Evolutionary conservation across 768 basidiomycete species (phyloP), one percentile per base, ranked within the genome.

Genomic region (Xerocomellus intermedius): DNA sequence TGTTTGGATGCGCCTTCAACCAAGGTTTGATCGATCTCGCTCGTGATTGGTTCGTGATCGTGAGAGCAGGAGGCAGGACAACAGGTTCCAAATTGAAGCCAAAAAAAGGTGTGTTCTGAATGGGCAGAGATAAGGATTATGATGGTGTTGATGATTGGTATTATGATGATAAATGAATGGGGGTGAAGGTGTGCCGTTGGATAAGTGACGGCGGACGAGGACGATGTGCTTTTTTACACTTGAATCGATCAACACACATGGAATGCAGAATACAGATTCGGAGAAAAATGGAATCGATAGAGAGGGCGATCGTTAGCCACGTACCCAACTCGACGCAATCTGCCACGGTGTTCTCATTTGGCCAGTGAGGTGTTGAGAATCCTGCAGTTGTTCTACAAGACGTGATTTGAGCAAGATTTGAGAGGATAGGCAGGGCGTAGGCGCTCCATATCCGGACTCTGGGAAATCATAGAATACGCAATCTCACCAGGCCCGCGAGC

Each of bases 21-120:
- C 46, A 64, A 65, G 50, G 63, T 64, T 64, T 48, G 36, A 62
- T 65, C 52, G 48, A 62, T 62, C 39, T 36, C 39, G 39, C 17
- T 43, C 21, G 14, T 22, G 50, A 64, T 61, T 48, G 63, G 53
- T 43, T 36, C 42, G 6, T 12, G 42, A n/a, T 36, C 63, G 63
- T 64, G 63, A 50, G 63, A 64, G 51, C 16, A 36, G 13, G 39
- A 10, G 16, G 30, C 2, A 0, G 19, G 5, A 52, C 17, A 61
- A 51, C 37, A 32, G 43, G 46, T n/a, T 22, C 58, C 53, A 48
- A 30, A 33, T 19, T 39, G 21, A 9, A 19, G 5, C 33, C 30
- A 42, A 52, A 65, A 62, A 61, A 47, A 39, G 32, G 37, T 2
- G 48, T 43, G 36, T 33, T 38, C 48, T 24, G 38, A 38, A 37